phyloP scores from a whole-genome alignment of 2,329 filamentous ascomycete genomes.

The Hirsutella minnesotensis region DNA sequence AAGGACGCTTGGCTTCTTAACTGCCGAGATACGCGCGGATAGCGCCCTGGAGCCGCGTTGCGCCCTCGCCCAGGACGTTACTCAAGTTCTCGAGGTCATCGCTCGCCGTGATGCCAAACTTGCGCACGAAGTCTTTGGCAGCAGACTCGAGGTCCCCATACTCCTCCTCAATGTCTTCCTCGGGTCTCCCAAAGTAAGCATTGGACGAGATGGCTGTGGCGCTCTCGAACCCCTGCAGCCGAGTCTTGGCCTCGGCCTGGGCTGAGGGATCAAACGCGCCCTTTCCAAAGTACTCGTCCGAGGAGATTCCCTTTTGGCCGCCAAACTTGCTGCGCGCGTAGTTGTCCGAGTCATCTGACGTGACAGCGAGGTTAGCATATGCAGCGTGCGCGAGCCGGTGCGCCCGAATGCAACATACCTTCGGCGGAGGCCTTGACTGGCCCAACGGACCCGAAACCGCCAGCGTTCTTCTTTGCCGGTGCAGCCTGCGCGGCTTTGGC shows the following conservation, averaged over 20 bases:
- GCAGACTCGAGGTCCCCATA: constrained; percentile 89
- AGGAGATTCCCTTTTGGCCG: constrained; percentile 87
- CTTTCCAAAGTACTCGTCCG: constrained; percentile 96
- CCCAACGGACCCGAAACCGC: constrained; percentile 76
- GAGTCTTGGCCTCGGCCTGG: constrained; percentile 74
- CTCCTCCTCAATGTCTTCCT: constrained; percentile 67
- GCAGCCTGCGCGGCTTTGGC: constrained; percentile 38
- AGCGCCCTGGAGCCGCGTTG: constrained; percentile 67
- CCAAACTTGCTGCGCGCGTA: constrained; percentile 87
- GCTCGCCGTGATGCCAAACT: constrained; percentile 88
- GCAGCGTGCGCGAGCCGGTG: not conserved
- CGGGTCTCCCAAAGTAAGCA: constrained; percentile 89
- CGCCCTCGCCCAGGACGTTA: constrained; percentile 73
- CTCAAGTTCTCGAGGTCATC: constrained; percentile 91
- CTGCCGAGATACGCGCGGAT: constrained; percentile 53
- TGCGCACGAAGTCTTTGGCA: constrained; percentile 90
- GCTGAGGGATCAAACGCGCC: constrained; percentile 70
- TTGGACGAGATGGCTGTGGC: constrained; percentile 89
- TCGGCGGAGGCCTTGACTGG: constrained; percentile 57
- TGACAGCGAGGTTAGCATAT: not conserved
- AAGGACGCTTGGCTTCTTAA: no score
- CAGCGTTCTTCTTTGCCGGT: constrained; percentile 61
- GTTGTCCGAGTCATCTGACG: constrained; percentile 59
- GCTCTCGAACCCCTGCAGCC: constrained; percentile 86
- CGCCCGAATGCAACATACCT: constrained; percentile 35